Evolutionary conservation across 2,329 filamentous ascomycete species (phyloP).

Genomic region (Botrytis porri): DNA sequence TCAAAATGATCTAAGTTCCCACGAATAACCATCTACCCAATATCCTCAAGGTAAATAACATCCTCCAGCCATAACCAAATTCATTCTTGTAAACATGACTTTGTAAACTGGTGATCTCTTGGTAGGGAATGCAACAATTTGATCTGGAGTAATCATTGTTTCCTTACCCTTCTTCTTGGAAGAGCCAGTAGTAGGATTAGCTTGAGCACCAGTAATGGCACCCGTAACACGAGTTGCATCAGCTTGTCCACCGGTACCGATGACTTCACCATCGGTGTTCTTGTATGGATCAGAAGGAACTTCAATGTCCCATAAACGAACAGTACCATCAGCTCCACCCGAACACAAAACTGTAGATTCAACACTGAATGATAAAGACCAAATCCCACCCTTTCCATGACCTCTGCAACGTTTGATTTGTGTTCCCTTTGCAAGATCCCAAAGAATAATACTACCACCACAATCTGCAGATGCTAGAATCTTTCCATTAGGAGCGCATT

Average conservation of each 20-base stretch:
- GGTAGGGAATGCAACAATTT: slow-evolving; percentile 90
- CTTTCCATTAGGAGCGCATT: slow-evolving; percentile 84
- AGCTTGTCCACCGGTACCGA: slow-evolving; percentile 44
- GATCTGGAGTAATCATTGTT: slow-evolving; percentile 84
- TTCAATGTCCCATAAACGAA: slow-evolving; percentile 89
- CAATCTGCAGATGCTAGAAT: slow-evolving; percentile 88
- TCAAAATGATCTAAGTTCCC: not conserved
- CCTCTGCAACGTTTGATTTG: slow-evolving; percentile 90
- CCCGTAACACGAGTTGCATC: slow-evolving; percentile 49
- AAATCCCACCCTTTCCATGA: slow-evolving; percentile 89
- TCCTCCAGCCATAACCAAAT: slow-evolving; percentile 82
- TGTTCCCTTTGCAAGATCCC: slow-evolving; percentile 85
- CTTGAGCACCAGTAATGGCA: slow-evolving; percentile 31
- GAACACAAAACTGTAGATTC: slow-evolving; percentile 90
- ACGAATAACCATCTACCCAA: not conserved
- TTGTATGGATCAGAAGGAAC: slow-evolving; percentile 64
- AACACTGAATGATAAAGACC: slow-evolving; percentile 88
- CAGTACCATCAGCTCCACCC: slow-evolving; percentile 86
- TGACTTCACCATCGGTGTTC: slow-evolving; percentile 44
- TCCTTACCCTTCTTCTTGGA: slow-evolving; percentile 82
- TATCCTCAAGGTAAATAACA: slow-evolving; percentile 46
- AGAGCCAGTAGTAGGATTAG: slow-evolving; percentile 36
- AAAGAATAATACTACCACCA: slow-evolving; percentile 86
- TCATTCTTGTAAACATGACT: slow-evolving; percentile 92
- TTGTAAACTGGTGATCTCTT: slow-evolving; percentile 96